phyloP scores from a whole-genome alignment of 345 rosid genomes.

The Mallotus nudiflorus region DNA sequence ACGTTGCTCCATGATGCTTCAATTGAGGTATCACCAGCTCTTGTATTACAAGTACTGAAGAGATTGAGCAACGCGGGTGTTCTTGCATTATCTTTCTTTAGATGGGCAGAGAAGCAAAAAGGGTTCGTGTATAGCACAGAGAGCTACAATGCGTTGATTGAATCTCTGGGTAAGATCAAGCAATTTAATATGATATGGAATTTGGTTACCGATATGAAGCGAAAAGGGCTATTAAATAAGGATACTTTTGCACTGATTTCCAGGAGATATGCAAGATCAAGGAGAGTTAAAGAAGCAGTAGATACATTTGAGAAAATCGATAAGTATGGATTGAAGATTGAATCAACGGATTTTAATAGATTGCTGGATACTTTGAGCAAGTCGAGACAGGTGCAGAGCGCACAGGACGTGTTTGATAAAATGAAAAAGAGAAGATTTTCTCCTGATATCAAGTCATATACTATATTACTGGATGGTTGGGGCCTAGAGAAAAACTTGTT shows the following conservation, averaged over 20 bases:
- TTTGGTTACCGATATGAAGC: slow-evolving; percentile 67
- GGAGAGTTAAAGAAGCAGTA: slow-evolving; percentile 71
- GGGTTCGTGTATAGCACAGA: slow-evolving; percentile 55
- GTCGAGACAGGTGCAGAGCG: slow-evolving; percentile 65
- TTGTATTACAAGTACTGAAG: slow-evolving; percentile 59
- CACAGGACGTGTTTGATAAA: slow-evolving; percentile 84
- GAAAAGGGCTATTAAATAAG: slow-evolving; percentile 53
- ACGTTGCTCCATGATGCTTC: slow-evolving; percentile 46
- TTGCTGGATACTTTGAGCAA: slow-evolving; percentile 63
- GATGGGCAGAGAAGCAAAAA: slow-evolving; percentile 73
- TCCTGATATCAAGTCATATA: slow-evolving; percentile 67
- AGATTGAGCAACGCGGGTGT: slow-evolving; percentile 76
- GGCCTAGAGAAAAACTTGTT: slow-evolving; percentile 60
- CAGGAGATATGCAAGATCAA: slow-evolving; percentile 70
- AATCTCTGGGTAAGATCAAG: slow-evolving; percentile 79
- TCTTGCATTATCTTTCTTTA: slow-evolving; percentile 65
- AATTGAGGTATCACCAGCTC: slow-evolving; percentile 45
- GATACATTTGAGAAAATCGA: slow-evolving; percentile 72
- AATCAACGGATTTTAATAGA: slow-evolving; percentile 60
- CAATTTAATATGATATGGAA: slow-evolving; percentile 69
- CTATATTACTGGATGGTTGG: slow-evolving; percentile 87
- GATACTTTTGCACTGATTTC: slow-evolving; percentile 74
- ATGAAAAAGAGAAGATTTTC: slow-evolving; percentile 63
- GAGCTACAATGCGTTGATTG: slow-evolving; percentile 72
- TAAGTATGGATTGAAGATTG: slow-evolving; percentile 60